Evolutionary conservation across 2,329 filamentous ascomycete species (phyloP), one percentile per base, ranked within the genome.

Genomic region (Cylindrodendrum hubeiense): DNA sequence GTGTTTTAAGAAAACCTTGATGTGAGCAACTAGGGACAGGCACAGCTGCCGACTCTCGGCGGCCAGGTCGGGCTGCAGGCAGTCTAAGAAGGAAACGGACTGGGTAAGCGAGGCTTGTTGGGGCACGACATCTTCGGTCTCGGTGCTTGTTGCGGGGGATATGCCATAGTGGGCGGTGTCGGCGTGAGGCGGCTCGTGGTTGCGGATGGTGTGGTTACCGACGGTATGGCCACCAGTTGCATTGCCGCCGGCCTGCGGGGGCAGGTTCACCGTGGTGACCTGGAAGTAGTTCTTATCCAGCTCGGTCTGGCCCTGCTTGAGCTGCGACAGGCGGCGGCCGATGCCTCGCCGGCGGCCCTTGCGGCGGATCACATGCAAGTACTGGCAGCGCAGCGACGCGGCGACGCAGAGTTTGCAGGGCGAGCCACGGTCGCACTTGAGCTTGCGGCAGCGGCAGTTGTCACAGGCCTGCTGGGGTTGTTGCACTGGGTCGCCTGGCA

Each of bases 401-500:
- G 67, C 55, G 54, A 70, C 60, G 67, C 76, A 78, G 50, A 74
- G 76, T 59, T 66, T 72, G 54, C 76, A 77, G 8, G 76, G 77
- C 26, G 71, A 47, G 3, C 70, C 74, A 13, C 77, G 75, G 60
- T 79, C 76, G 55, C 77, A 79, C 58, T 77, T 79, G 54, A 77
- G 75, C 59, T 79, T 79, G 57, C 77, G 72, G 49, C 72, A 77
- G 43, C 75, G 75, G 43, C 75, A 77, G 60, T 72, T 77, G 49
- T 77, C 75, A 63, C 75, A 77, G 7, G 75, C 74, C 50, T 76
- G 75, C 28, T 60, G 43, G 12, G 68, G 61, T 37, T 47, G 66
- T 49, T 66, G 65, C 43, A 51, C 49, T 19, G 46, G 47, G 19
- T 28, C 22, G 43, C 46, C 58, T 10, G 69, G 57, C 13, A 39